Evolutionary conservation across 257 asterid genomes (phyloP), one percentile per base, ranked within the genome.

Genomic region (Paraleonurus japonicus): DNA sequence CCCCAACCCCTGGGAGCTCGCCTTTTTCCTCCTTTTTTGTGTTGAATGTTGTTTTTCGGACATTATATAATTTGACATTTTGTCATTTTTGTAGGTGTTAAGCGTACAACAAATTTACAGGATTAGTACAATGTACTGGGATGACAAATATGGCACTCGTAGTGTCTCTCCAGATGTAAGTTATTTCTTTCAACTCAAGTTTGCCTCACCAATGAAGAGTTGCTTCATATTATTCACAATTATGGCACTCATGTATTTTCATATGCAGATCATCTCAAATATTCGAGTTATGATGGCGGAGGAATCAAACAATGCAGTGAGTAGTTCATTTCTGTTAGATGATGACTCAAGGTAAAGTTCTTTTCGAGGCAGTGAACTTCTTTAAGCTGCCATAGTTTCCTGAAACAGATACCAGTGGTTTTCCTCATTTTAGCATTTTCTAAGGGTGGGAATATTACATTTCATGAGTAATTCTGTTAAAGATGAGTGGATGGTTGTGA

Each of bases 61-160:
- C 24, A 26, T 61, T 24, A 23, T 66, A 28, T n/a, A 41, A 68
- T 27, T 67, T 24, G 55, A 59, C 47, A 37, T 67, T 67, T 75
- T 43, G 17, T 54, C 22, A 51, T 60, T 61, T n/a, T 8, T 47
- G 54, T 47, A 95, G 99, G 98, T 91, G 75, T 90, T 95, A 67
- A 95, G 99, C 88, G 88, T 89, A 73, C 99, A 95, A 59, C 99
- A 95, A 70, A 66, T 95, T 33, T 95, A 95, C 89, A 81, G 98
- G 79, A 95, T 95, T 70, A 92, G 99, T 73, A 92, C 98, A 48
- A 95, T 95, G 99, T 95, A 95, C 85, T 95, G 99, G 99, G 99
- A 95, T 78, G 99, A 95, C 81, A 95, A 95, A 85, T 95, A 95
- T 70, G 99, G 98, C 80, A 91, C 99, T 53, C 98, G 87, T 67